Base-by-base conservation (phyloP, 179 eudicot species). In the Nepenthes alata region DNA sequence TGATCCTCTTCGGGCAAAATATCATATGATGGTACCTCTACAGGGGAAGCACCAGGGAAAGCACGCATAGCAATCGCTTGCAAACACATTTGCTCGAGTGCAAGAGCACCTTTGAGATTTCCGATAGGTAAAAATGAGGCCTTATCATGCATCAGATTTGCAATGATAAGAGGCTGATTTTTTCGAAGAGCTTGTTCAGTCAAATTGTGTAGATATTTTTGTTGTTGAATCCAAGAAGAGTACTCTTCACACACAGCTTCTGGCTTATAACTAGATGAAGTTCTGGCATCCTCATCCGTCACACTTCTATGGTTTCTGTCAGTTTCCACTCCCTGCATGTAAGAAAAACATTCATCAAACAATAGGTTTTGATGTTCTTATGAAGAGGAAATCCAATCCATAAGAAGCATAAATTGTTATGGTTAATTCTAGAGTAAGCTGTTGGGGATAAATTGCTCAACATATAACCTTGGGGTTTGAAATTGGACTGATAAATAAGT, bases 101-200 rank as follows among this genome's bases (percentile, higher is more conserved):
- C 87, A 6, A 60, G 59, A 41, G 74, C 65, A 59, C 83, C 91
- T 59, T 74, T 70, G 61, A 80, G 73, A 70, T 85, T 83, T 55
- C 83, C 81, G 51, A 73, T 69, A 3, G 57, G 58, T 58, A 74
- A 59, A 55, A 81, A 45, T 35, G 71, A 57, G 37, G 66, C 63
- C 76, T 77, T 89, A 57, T 85, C 87, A 74, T 86, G 90, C 88
- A 70, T 77, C 66, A 87, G 60, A 78, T 93, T 93, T 58, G 67
- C 66, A 59, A 90, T 77, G 51, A 87, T 68, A 61, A 87, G 66
- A 35, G 95, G 97, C 74, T 78, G 83, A 63, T 88, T 90, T 71
- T 82, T 90, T 37, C 73, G 74, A 70, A 90, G 88, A 58, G 98
- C 89, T 45, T 74, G 89, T 37, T 85, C 90, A 15, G 95, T 90